These are phyloP conservation scores for Cyberlindnera xishuangbannaensis DNA, from an alignment of 805 yeast species.

Conservation along the genomic window DNA sequence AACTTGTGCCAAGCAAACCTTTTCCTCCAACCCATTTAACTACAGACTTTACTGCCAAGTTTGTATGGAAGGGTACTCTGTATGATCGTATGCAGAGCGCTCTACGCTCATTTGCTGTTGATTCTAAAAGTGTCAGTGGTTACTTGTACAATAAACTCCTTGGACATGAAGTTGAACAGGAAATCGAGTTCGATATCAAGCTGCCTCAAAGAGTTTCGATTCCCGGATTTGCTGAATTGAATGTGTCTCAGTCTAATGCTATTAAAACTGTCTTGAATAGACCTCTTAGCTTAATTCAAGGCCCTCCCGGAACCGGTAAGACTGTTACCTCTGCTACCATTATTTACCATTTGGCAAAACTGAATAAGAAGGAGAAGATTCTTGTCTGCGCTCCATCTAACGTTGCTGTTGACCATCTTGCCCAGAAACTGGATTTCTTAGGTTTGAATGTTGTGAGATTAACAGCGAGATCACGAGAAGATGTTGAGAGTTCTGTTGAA, in stretches of 20 bases:
- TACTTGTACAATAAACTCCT: slow-evolving; percentile 70
- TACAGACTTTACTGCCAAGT: slow-evolving; percentile 73
- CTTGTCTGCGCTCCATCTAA: slow-evolving; percentile 94
- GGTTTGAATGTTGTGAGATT: slow-evolving; percentile 77
- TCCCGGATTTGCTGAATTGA: slow-evolving; percentile 63
- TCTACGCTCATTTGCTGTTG: slow-evolving; percentile 62
- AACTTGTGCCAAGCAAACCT: slow-evolving; percentile 40
- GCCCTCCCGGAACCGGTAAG: slow-evolving; percentile 97
- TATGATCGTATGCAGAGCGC: slow-evolving; percentile 83
- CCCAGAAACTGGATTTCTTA: slow-evolving; percentile 59
- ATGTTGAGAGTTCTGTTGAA: slow-evolving; percentile 59
- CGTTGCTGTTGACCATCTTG: slow-evolving; percentile 90
- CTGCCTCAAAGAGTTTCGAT: slow-evolving; percentile 59
- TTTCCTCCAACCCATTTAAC: slow-evolving; percentile 56
- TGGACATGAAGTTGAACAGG: slow-evolving; percentile 71
- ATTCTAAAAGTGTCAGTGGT: slow-evolving; percentile 63
- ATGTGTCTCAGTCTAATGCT: slow-evolving; percentile 75
- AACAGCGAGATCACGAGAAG: slow-evolving; percentile 74
- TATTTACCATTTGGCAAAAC: slow-evolving; percentile 63
- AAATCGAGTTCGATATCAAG: slow-evolving; percentile 53
- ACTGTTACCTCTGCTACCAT: slow-evolving; percentile 91
- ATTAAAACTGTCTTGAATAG: slow-evolving; percentile 60
- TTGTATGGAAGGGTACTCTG: slow-evolving; percentile 84
- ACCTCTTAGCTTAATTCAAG: slow-evolving; percentile 82
- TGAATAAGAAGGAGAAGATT: slow-evolving; percentile 56